These are phyloP conservation scores for Adansonia digitata DNA, from an alignment of 345 rosid species.

Conservation along the genomic window DNA sequence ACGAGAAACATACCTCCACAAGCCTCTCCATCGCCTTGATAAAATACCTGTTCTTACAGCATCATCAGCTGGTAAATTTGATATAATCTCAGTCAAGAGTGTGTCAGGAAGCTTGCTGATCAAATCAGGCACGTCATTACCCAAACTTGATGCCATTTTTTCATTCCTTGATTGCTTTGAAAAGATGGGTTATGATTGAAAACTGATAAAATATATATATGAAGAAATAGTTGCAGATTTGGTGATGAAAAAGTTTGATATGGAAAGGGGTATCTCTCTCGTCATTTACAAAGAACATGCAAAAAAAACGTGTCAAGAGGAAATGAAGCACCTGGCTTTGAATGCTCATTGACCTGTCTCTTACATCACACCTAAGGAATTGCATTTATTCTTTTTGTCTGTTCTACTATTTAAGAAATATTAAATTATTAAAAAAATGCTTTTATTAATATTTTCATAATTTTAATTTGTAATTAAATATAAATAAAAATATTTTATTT, in stretches of 20 bases:
- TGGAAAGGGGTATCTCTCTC: not conserved
- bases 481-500: too few species aligned
- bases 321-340: not conserved
- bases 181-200: not conserved
- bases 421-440: too few species aligned
- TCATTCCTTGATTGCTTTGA: not conserved
- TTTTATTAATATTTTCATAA: too few species aligned
- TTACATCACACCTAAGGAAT: not conserved
- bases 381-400: not conserved
- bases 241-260: not conserved
- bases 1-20: not conserved
- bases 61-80: not conserved
- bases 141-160: not conserved
- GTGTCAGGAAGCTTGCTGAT: not conserved
- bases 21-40: not conserved
- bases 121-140: not conserved
- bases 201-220: not conserved
- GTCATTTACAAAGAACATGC: not conserved
- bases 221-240: not conserved
- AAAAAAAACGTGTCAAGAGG: not conserved
- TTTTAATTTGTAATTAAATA: too few species aligned
- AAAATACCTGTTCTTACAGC: conserved; percentile 1
- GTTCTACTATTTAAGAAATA: not conserved
- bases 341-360: not conserved
- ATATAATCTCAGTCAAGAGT: not conserved